phyloP scores from a whole-genome alignment of 164 flowering plant genomes.

The Saururus chinensis region DNA sequence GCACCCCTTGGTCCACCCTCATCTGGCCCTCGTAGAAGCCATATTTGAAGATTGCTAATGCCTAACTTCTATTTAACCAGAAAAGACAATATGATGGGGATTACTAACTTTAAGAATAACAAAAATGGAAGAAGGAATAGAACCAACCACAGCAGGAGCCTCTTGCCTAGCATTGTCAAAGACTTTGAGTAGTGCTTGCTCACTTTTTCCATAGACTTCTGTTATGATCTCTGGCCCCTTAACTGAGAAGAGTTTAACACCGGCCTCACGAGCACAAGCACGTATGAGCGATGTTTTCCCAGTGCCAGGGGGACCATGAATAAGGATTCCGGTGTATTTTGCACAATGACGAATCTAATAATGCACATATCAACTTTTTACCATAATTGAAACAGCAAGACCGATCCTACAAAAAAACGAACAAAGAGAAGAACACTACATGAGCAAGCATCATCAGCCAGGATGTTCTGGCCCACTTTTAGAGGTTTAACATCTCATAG shows the following conservation, averaged over 20 bases:
- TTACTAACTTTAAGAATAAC: background rate
- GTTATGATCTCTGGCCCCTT: conserved; percentile 86
- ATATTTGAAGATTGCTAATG: too few relatives aligned
- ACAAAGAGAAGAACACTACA: background rate
- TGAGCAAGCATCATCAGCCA: background rate
- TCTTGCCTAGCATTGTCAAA: conserved; percentile 67
- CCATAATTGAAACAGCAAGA: background rate
- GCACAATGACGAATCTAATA: conserved; percentile 12
- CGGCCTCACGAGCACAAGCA: conserved; percentile 63
- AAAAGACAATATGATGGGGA: background rate
- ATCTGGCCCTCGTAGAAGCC: too few relatives aligned
- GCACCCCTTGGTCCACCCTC: too few relatives aligned
- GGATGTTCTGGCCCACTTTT: too few relatives aligned
- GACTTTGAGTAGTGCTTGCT: conserved; percentile 58
- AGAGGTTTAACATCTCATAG: too few relatives aligned
- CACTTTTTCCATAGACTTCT: conserved; percentile 81
- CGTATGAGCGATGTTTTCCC: conserved; percentile 87
- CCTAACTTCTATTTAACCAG: too few relatives aligned
- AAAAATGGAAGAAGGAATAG: conserved; percentile 1
- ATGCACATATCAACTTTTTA: background rate
- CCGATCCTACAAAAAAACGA: too few relatives aligned
- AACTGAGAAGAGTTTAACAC: conserved; percentile 62
- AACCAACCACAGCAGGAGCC: conserved; percentile 83
- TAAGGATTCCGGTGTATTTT: conserved; percentile 88
- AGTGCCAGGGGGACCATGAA: conserved; percentile 93